These are phyloP conservation scores for Botrytis byssoidea DNA, from an alignment of 2,329 filamentous ascomycete genomes.

Conservation along the genomic window DNA sequence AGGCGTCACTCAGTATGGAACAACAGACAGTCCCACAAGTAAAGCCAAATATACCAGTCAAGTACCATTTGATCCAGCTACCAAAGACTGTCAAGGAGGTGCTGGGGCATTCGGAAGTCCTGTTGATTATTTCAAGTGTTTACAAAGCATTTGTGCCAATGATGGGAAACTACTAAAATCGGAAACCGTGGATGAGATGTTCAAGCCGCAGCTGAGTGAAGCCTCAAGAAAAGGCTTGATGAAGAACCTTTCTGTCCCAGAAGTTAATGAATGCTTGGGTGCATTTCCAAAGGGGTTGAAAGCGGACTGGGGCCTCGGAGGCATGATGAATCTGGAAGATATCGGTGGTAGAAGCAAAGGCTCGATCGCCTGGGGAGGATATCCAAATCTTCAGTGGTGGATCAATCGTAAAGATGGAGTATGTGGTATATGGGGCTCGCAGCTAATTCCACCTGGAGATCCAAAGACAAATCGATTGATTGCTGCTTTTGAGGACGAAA, in stretches of 20 bases:
- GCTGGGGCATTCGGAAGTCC: conserved; percentile 42
- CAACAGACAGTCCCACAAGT: conserved; percentile 23
- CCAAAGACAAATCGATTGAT: conserved; percentile 39
- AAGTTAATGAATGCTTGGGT: conserved; percentile 29
- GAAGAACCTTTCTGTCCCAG: conserved; percentile 26
- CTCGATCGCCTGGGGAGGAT: conserved; percentile 47
- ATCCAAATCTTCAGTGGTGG: conserved; percentile 49
- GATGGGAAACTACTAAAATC: conserved; percentile 49
- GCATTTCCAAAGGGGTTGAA: conserved; percentile 41
- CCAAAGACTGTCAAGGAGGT: conserved; percentile 36
- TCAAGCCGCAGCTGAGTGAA: conserved; percentile 46
- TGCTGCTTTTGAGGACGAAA: conserved; percentile 42
- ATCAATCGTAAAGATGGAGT: conserved; percentile 43
- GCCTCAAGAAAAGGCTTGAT: conserved; percentile 30
- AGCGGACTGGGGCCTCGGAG: conserved; percentile 44
- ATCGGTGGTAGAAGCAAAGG: conserved; percentile 41
- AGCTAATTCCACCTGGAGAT: conserved; percentile 46
- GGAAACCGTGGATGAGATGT: conserved; percentile 46
- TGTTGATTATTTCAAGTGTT: conserved; percentile 46
- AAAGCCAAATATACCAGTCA: conserved; percentile 23
- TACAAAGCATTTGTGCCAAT: conserved; percentile 48
- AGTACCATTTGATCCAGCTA: conserved; percentile 19
- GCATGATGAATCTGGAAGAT: conserved; percentile 44
- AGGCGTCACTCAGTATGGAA: conserved; percentile 23
- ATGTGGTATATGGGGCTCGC: conserved; percentile 45